phyloP scores from a whole-genome alignment of 75 land plant genomes.

The Selaginella moellendorffii region DNA sequence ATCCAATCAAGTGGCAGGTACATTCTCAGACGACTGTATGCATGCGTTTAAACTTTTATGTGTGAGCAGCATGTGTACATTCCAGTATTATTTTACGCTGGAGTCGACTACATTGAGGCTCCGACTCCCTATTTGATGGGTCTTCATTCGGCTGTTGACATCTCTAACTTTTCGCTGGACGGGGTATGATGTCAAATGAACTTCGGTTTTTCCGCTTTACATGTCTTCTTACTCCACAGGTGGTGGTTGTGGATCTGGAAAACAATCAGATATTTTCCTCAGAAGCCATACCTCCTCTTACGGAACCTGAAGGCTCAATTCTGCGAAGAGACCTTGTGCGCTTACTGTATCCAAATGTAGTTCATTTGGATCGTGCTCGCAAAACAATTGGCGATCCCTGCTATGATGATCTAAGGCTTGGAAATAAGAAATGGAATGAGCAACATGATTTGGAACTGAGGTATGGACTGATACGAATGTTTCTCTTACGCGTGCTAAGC shows the following conservation, averaged over 20 bases:
- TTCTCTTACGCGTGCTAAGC: neutral
- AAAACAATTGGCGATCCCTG: slow-evolving; percentile 15
- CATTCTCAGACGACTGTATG: slow-evolving; percentile 2
- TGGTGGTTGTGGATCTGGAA: slow-evolving; percentile 86
- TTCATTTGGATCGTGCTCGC: slow-evolving; percentile 52
- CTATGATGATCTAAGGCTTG: slow-evolving; percentile 26
- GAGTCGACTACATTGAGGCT: slow-evolving; percentile 96
- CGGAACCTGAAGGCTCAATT: slow-evolving; percentile 56
- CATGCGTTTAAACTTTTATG: neutral
- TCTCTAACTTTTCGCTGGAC: slow-evolving; percentile 50
- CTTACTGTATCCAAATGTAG: slow-evolving; percentile 67
- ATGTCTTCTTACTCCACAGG: slow-evolving; percentile 25
- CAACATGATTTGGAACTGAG: slow-evolving; percentile 78
- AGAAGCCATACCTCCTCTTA: slow-evolving; percentile 69
- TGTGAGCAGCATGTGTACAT: slow-evolving; percentile 92
- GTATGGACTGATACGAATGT: slow-evolving; percentile 14
- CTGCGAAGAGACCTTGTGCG: slow-evolving; percentile 53
- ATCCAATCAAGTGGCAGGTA: slow-evolving; percentile 97
- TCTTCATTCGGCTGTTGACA: slow-evolving; percentile 92
- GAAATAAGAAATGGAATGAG: slow-evolving; percentile 61
- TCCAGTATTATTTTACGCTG: slow-evolving; percentile 92
- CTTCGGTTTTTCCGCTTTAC: neutral
- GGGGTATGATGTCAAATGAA: slow-evolving; percentile 46
- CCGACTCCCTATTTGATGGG: slow-evolving; percentile 99
- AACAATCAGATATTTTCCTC: slow-evolving; percentile 44